Base-by-base conservation (phyloP, 371 early-diverging fungal species). In the Mortierella sp. region DNA sequence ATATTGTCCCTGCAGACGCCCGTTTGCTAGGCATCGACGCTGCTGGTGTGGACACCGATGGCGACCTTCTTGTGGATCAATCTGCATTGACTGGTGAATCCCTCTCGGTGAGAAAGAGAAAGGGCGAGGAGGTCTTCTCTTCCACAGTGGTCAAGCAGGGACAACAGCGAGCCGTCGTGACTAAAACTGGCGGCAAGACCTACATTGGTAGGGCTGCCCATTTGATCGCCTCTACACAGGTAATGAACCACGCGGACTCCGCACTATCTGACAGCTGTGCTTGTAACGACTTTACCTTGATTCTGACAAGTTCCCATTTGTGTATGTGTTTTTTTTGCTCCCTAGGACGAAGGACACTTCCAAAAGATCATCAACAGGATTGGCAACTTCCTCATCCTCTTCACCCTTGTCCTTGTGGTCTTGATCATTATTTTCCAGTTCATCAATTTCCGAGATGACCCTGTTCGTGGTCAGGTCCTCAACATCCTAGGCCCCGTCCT, bases 11-110 rank as follows among this genome's bases (percentile, higher is more conserved):
- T 27, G 98, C 97, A 10, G 98, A 98, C 71, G 90, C 85, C 21
- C 86, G 90, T 12, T 76, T 96, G n/a, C 81, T 96, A 52, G 96
- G 97, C 0, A 82, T 95, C 42, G 93, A 90, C 53, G 90, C 91
- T 56, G 88, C 91, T 13, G 95, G 95, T 13, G 92, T 90, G 59
- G 83, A 84, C 3, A 87, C 90, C 24, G 91, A 89, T n/a, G 87
- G 86, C 23, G 88, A 89, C 14, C 82, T 96, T 21, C 87, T 91
- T 60, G 89, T 98, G 42, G 98, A 98, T 81, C 97, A 98, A 78
- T 91, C 98, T 3, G 90, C 96, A n/a, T 82, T 98, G 26, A 98
- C 98, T 14, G 98, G 93, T 46, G 98, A 98, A 82, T 94, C 95
- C 8, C 80, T 96, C 39, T 90, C 95, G 2, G 92, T 90, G 16